Percentiles rank a stretch among this genome's conserved stretches.
phyloP scores from a whole-genome alignment of 2,329 filamentous ascomycete species.

The Ceratocystiopsis brevicomis region DNA sequence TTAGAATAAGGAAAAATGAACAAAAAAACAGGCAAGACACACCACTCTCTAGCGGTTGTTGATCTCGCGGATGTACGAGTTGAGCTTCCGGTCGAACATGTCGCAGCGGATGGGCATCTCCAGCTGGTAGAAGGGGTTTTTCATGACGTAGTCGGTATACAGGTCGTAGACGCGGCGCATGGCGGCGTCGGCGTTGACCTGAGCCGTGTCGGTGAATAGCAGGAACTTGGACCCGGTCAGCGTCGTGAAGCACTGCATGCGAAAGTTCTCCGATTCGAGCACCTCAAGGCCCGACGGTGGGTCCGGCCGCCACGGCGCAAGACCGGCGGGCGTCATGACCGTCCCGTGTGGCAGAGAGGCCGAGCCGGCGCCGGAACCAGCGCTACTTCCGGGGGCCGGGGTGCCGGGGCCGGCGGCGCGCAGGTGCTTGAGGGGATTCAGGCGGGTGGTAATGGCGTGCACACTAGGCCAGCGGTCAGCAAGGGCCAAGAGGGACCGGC shows the following conservation, averaged over 20 bases:
- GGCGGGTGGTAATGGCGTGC: slow-evolving; percentile 47
- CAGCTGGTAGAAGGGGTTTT: slow-evolving; percentile 95
- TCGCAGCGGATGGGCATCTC: slow-evolving; percentile 97
- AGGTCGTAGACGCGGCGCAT: slow-evolving; percentile 80
- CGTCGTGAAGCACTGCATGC: slow-evolving; percentile 89
- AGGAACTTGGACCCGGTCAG: slow-evolving; percentile 90
- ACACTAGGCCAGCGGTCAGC: slow-evolving; percentile 24
- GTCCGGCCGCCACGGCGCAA: slow-evolving; percentile 32
- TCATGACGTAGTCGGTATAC: slow-evolving; percentile 96
- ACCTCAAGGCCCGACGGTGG: slow-evolving; percentile 70
- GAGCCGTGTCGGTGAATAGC: slow-evolving; percentile 77
- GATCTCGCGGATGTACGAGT: slow-evolving; percentile 58
- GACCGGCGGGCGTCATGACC: slow-evolving; percentile 8
- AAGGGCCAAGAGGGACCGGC: background rate
- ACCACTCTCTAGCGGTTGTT: slow-evolving; percentile 30
- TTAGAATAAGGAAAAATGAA: too few species aligned
- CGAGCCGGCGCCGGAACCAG: background rate
- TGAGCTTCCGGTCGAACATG: slow-evolving; percentile 74
- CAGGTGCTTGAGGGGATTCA: slow-evolving; percentile 33
- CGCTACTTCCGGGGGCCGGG: slow-evolving; percentile 1
- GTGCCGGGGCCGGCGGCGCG: slow-evolving; percentile 4
- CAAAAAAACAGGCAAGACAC: background rate
- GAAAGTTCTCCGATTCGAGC: slow-evolving; percentile 84
- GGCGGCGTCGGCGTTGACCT: slow-evolving; percentile 70
- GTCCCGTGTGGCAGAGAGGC: slow-evolving; percentile 3